Evolutionary conservation across 306 rosid genomes (phyloP), one percentile per base, ranked within the genome.

Genomic region (Gillenia trifoliata): DNA sequence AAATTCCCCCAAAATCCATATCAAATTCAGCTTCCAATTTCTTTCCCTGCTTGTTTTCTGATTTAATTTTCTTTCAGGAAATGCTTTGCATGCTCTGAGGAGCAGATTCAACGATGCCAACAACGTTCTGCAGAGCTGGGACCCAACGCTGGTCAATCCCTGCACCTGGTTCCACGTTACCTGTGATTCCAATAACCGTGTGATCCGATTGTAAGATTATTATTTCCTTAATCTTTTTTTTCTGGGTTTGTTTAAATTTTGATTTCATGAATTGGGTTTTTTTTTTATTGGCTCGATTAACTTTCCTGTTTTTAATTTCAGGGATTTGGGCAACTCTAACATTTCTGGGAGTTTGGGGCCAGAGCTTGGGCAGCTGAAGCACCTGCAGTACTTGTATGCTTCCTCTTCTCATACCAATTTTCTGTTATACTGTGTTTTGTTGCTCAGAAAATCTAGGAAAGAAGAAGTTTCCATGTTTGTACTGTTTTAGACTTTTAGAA

Each of bases 161-260:
- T 94, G 99, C 86, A 94, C 97, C 70, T 94, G 99, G 99, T 94
- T 94, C 77, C 99, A 94, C 80, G 90, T 94, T 81, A 82, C 90
- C 64, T 94, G 99, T 63, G 89, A 94, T 79, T 80, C 89, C 80
- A 78, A 78, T 76, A 83, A 71, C 84, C 99, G 83, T 76, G 98
- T 94, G 34, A 82, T 85, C 78, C 98, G 99, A 76, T 75, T 94
- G 99, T 92, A 72, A 78, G 93, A 65, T 79, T 71, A 50, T 76
- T 43, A 31, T 63, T 56, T 40, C 9, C 57, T 70, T 34, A 29
- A 15, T 17, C 50, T 12, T 40, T 43, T 60, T 43, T 2, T 16
- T 61, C 55, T 63, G 22, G 22, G 40, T 12, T n/a, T 61, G 2
- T 57, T 9, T 28, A 28, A 17, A 52, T 36, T 13, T 2, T 8